Conservation (phyloP, 176 grass and related monocot species). For the Thalia dealbata region DNA sequence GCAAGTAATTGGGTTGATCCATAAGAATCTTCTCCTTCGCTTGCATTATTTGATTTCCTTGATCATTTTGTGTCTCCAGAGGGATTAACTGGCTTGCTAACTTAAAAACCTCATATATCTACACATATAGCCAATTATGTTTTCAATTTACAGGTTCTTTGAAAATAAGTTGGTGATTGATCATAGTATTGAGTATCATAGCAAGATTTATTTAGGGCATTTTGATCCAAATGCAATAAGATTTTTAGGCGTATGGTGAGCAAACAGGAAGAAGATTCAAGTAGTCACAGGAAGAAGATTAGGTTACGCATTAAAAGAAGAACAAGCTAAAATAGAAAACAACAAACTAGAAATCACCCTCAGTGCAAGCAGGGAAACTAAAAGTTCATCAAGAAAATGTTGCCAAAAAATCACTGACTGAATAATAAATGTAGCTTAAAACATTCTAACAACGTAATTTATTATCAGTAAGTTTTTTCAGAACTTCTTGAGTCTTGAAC, state of each 20-base stretch:
- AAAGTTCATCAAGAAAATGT: too few species aligned
- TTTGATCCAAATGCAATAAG: background rate
- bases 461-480: too few species aligned
- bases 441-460: too few species aligned
- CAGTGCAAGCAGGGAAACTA: too few species aligned
- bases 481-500: too few species aligned
- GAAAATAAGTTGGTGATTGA: background rate
- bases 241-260: background rate
- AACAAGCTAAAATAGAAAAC: background rate
- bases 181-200: background rate
- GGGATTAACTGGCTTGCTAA: constrained; percentile 84
- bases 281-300: background rate
- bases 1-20: constrained; percentile 70
- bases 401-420: too few species aligned
- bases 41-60: constrained; percentile 44
- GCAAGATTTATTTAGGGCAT: background rate
- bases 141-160: background rate
- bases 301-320: background rate
- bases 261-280: background rate
- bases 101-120: constrained; percentile 86
- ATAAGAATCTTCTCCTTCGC: constrained; percentile 74
- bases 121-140: background rate
- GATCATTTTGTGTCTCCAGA: constrained; percentile 43
- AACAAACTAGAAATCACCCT: too few species aligned
- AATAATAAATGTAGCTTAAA: too few species aligned